These are phyloP conservation scores for Cyclospora cayetanensis DNA, from an alignment of 169 alveolate genomes.

Conservation along the genomic window DNA sequence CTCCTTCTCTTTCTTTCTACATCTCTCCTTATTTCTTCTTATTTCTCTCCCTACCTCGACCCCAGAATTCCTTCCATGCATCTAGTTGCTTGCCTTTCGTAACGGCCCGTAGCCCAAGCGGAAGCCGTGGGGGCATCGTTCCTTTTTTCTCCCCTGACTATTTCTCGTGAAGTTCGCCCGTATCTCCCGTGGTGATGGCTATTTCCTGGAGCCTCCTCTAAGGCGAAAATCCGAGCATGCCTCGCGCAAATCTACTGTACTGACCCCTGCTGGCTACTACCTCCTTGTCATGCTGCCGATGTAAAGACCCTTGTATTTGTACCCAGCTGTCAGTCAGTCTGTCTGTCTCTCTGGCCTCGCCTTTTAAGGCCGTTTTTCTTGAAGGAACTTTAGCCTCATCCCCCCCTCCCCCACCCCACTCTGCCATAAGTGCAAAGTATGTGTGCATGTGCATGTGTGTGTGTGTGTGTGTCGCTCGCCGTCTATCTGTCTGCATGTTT, in stretches of 20 bases:
- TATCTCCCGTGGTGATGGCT: background rate
- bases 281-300: no score
- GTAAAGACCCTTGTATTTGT: background rate
- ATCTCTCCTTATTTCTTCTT: background rate
- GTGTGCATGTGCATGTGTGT: background rate
- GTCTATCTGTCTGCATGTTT: background rate
- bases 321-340: background rate
- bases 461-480: background rate
- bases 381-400: background rate
- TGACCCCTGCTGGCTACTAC: no score
- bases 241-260: background rate
- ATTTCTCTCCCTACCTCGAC: background rate
- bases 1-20: background rate
- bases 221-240: background rate
- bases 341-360: background rate
- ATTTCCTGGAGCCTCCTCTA: background rate
- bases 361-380: background rate
- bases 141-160: background rate
- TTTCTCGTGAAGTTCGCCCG: background rate
- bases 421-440: background rate
- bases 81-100: background rate
- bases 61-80: background rate
- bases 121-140: background rate
- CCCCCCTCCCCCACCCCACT: background rate
- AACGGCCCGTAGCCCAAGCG: no score